phyloP scores from a whole-genome alignment of 176 grass and related monocot genomes.

The Bonia amplexicaulis region DNA sequence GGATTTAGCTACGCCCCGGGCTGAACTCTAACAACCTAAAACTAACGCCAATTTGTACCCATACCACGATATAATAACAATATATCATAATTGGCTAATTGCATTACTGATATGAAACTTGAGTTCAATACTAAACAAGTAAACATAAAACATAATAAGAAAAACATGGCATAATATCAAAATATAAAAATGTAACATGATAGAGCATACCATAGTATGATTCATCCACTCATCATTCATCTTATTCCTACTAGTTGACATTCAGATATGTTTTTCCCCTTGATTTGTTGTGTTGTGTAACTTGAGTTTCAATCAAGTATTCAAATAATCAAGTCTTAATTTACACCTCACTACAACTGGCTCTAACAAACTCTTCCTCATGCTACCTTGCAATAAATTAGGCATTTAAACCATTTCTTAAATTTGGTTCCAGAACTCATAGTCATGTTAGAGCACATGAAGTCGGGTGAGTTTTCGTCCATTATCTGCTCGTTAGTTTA shows the following conservation, averaged over 20 bases:
- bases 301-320: not conserved
- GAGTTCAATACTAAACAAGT: too few relatives aligned
- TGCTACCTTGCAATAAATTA: not conserved
- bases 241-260: not conserved
- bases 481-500: not conserved
- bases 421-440: not conserved
- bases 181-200: too few relatives aligned
- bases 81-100: too few relatives aligned
- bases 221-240: too few relatives aligned
- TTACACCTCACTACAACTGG: not conserved
- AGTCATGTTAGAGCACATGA: not conserved
- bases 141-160: too few relatives aligned
- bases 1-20: too few relatives aligned
- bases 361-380: not conserved
- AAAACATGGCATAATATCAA: too few relatives aligned
- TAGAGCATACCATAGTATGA: too few relatives aligned
- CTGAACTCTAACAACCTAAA: too few relatives aligned
- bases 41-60: too few relatives aligned
- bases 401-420: not conserved
- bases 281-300: not conserved
- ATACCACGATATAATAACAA: too few relatives aligned
- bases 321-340: not conserved
- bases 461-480: not conserved
- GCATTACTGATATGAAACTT: too few relatives aligned
- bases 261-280: not conserved